Conservation (phyloP, 2,329 filamentous ascomycete species). For the Fonsecaea nubica region DNA sequence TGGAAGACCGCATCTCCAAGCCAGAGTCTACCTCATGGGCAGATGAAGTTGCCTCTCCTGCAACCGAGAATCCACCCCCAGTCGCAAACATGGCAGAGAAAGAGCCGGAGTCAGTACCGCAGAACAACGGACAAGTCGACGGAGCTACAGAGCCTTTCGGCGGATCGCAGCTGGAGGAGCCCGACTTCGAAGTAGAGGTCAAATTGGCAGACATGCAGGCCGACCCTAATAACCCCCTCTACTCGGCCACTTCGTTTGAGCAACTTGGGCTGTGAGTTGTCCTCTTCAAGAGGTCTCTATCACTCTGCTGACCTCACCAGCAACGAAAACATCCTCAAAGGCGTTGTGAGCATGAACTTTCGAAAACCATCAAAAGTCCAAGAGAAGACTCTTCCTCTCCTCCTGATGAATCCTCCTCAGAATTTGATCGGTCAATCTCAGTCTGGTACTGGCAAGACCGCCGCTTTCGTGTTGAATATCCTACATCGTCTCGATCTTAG, state of each 20-base stretch:
- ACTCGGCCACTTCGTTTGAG: slow-evolving; percentile 81
- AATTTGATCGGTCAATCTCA: slow-evolving; percentile 99
- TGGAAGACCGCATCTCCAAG: slow-evolving; percentile 58
- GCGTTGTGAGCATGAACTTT: slow-evolving; percentile 82
- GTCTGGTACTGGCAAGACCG: slow-evolving; percentile 97
- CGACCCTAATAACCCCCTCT: slow-evolving; percentile 85
- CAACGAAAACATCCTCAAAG: slow-evolving; percentile 67
- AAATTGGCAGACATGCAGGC: slow-evolving; percentile 88
- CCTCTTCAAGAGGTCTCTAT: not conserved
- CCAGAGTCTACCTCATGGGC: slow-evolving; percentile 51
- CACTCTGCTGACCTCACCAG: slow-evolving; percentile 25
- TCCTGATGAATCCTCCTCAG: slow-evolving; percentile 81
- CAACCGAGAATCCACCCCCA: slow-evolving; percentile 35
- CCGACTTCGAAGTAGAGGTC: slow-evolving; percentile 86
- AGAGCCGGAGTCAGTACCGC: slow-evolving; percentile 6
- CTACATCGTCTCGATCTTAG: slow-evolving; percentile 82
- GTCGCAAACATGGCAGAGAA: slow-evolving; percentile 22
- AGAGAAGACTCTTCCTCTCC: slow-evolving; percentile 87
- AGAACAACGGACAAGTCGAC: slow-evolving; percentile 46
- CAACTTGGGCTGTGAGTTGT: slow-evolving; percentile 80
- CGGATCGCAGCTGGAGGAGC: slow-evolving; percentile 68
- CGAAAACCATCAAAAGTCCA: slow-evolving; percentile 97
- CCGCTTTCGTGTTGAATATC: slow-evolving; percentile 92
- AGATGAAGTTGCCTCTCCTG: slow-evolving; percentile 48
- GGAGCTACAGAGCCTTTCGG: slow-evolving; percentile 48